phyloP scores from a whole-genome alignment of 768 basidiomycete genomes.

The Crassisporium funariophilum region DNA sequence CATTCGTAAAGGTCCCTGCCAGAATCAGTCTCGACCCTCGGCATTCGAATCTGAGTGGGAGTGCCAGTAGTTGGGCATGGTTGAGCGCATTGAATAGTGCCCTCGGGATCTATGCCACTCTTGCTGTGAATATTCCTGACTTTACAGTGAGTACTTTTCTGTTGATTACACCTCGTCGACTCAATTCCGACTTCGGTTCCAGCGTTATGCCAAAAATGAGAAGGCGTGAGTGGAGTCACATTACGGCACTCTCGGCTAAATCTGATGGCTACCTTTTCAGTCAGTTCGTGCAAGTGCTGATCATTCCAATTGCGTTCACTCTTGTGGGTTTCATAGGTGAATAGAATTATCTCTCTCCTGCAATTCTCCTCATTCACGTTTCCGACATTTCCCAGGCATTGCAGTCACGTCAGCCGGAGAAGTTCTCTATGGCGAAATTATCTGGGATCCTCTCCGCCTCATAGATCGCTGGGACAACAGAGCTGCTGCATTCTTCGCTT shows the following conservation, averaged over 20 bases:
- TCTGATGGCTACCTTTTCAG: constrained; percentile 32
- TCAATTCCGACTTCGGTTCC: neutral
- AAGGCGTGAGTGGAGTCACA: constrained; percentile 46
- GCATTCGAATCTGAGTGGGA: constrained; percentile 53
- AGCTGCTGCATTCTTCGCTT: constrained; percentile 81
- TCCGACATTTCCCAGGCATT: constrained; percentile 45
- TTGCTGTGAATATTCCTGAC: constrained; percentile 83
- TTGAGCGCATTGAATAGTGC: constrained; percentile 75
- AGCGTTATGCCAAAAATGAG: constrained; percentile 76
- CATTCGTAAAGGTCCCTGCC: constrained; percentile 67
- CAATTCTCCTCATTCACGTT: neutral
- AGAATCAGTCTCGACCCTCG: constrained; percentile 58
- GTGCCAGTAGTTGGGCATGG: constrained; percentile 75
- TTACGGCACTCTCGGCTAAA: neutral
- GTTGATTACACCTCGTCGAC: neutral
- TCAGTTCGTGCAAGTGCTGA: constrained; percentile 72
- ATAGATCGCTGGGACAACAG: constrained; percentile 86
- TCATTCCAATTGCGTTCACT: constrained; percentile 80
- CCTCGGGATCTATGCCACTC: constrained; percentile 71
- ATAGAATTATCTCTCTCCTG: neutral
- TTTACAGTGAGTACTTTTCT: constrained; percentile 52
- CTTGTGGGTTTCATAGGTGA: constrained; percentile 69
- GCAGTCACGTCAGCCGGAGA: constrained; percentile 79
- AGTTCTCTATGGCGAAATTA: constrained; percentile 61
- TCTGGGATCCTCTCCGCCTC: constrained; percentile 77